A percentile compares a stretch with the other conserved stretches of the same genome.
phyloP scores from a whole-genome alignment of 345 rosid species.

The Gossypium raimondii region DNA sequence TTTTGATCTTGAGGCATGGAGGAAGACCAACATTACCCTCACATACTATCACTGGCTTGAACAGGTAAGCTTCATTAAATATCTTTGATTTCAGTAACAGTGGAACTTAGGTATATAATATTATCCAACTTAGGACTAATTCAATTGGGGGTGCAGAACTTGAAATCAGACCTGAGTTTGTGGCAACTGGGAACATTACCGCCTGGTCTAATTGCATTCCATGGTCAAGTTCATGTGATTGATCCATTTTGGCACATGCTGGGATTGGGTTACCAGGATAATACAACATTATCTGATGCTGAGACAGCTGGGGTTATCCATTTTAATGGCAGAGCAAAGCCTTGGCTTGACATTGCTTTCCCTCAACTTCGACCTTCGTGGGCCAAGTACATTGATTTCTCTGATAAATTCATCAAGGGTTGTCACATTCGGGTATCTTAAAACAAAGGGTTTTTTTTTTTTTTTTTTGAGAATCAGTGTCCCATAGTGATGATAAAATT shows the following conservation, averaged over 20 bases:
- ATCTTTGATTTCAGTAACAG: background rate
- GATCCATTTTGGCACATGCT: constrained; percentile 99
- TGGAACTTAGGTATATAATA: too few species aligned
- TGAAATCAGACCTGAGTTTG: constrained; percentile 89
- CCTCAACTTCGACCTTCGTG: constrained; percentile 77
- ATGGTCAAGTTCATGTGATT: constrained; percentile 71
- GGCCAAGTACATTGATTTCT: constrained; percentile 77
- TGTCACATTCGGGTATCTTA: constrained; percentile 68
- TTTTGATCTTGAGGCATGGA: constrained; percentile 87
- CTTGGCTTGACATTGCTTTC: constrained; percentile 96
- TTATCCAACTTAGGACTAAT: background rate
- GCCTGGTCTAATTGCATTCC: constrained; percentile 93
- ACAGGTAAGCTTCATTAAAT: constrained; percentile 42
- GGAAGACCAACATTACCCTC: constrained; percentile 77
- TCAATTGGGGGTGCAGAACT: constrained; percentile 54
- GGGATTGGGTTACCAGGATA: constrained; percentile 91
- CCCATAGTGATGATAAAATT: constrained; percentile 12
- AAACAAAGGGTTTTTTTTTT: constrained; percentile 15
- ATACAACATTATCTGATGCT: constrained; percentile 55
- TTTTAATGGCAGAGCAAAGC: constrained; percentile 97
- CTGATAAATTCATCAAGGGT: constrained; percentile 80
- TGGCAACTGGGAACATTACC: constrained; percentile 97
- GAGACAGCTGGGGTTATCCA: constrained; percentile 82
- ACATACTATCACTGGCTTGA: constrained; percentile 89
- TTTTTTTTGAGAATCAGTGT: constrained; percentile 2